phyloP scores from a whole-genome alignment of 768 basidiomycete species.

The Mycena venus region DNA sequence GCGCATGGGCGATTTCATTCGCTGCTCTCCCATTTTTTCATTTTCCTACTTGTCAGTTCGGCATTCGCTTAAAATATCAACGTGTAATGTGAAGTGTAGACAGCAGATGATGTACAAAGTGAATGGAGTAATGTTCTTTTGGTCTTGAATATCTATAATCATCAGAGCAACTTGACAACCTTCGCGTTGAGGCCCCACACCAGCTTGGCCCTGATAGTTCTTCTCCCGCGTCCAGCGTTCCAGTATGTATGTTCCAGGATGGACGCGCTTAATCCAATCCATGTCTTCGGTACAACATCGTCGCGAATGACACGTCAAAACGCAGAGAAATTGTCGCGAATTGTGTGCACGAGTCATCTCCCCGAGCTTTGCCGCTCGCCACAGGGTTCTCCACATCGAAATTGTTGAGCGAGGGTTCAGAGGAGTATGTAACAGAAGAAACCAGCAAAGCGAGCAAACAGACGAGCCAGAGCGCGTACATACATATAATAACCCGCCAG shows the following conservation, averaged over 20 bases:
- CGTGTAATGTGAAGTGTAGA: no score
- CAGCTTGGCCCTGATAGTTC: background rate
- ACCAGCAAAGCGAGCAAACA: no score
- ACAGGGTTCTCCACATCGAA: background rate
- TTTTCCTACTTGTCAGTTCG: no score
- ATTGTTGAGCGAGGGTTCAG: no score
- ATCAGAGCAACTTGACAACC: background rate
- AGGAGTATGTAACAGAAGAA: no score
- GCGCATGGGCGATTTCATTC: no score
- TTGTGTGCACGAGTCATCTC: constrained; percentile 19
- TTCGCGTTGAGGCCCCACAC: constrained; percentile 4
- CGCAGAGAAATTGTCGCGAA: constrained; percentile 25
- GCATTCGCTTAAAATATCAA: no score
- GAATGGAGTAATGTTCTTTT: background rate
- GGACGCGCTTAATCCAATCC: constrained; percentile 46
- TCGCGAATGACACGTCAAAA: constrained; percentile 50
- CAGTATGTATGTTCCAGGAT: constrained; percentile 43
- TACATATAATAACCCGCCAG: no score
- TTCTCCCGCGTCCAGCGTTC: constrained; percentile 50
- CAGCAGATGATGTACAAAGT: no score
- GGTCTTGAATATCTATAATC: background rate
- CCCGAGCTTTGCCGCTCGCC: background rate
- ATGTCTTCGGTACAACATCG: constrained; percentile 46
- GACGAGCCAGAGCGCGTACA: no score
- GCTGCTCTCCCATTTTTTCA: no score